Base-by-base conservation (phyloP, 129 eudicot genomes). In the Cynara cardunculus region DNA sequence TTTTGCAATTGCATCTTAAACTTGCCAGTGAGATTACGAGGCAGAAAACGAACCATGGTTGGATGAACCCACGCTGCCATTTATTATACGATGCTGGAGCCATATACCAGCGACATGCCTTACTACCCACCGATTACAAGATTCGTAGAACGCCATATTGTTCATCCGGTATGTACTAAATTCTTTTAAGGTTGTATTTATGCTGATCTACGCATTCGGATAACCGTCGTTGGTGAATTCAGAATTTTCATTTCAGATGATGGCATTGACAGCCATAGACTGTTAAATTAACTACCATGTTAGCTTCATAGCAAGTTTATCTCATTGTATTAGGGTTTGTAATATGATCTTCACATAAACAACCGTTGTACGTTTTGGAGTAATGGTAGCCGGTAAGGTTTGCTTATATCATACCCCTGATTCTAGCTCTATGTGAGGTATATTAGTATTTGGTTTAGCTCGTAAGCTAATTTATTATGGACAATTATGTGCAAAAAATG, bases 31-130 rank as follows among this genome's bases (percentile, higher is more conserved):
- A 83, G 99, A 76, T 96, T 85, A 78, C 83, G 99, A 70, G 99
- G 99, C 71, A 84, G 99, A 68, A 95, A 95, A 78, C 88, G 99
- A 59, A 92, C 94, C 85, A 95, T 95, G 99, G 39, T 95, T 32
- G 99, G 99, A 59, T 94, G 89, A 94, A 72, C 64, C 25, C 24
- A 5, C 0, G 49, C 25, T 68, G 73, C 39, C 14, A 34, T 75
- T 37, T 37, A 8, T 37, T n/a, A n/a, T n/a, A n/a, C n/a, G n/a
- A n/a, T n/a, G n/a, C n/a, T n/a, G n/a, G n/a, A n/a, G n/a, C n/a
- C n/a, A n/a, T 39, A 7, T 39, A 39, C 49, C 13, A 39, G 13
- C 49, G 22, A 49, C 7, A 1, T 18, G 18, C 56, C 5, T 39
- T 66, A 56, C 69, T 0, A 76, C 59, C 66, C 25, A 25, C 35